Percentiles rank a stretch among this genome's conserved stretches.
Evolutionary conservation across 2,329 filamentous ascomycete genomes (phyloP).

Genomic region (Zymoseptoria crescenta): DNA sequence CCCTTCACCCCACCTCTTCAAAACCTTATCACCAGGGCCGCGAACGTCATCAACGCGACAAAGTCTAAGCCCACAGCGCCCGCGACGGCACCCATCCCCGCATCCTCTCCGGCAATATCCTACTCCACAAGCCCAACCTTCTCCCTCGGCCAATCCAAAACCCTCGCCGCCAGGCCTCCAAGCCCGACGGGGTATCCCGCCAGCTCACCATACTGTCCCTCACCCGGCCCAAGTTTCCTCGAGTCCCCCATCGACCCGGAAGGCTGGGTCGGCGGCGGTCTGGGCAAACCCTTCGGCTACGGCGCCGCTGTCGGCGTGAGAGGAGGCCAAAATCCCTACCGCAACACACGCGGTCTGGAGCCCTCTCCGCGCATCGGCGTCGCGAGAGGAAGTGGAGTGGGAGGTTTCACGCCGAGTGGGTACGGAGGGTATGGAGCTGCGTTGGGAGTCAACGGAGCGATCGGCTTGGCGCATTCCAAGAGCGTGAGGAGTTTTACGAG

Average conservation of each 20-base stretch:
- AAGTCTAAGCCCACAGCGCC: background rate
- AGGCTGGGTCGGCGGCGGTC: background rate
- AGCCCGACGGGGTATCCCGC: background rate
- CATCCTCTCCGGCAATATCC: background rate
- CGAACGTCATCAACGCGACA: background rate
- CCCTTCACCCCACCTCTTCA: background rate
- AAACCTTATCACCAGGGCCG: background rate
- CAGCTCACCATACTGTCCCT: background rate
- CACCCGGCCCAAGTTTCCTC: background rate
- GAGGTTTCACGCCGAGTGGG: background rate
- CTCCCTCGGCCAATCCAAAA: background rate
- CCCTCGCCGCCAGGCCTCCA: background rate
- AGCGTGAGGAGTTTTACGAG: constrained; percentile 17
- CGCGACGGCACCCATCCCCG: background rate
- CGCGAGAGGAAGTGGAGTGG: background rate
- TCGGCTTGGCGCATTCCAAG: background rate
- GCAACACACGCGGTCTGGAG: background rate
- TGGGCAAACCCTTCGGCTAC: background rate
- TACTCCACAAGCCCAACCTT: background rate
- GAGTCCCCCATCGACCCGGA: background rate
- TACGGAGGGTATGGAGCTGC: background rate
- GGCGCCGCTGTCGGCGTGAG: background rate
- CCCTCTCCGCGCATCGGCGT: background rate
- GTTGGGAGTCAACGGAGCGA: background rate
- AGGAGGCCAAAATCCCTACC: background rate